Evolutionary conservation across 768 basidiomycete species (phyloP), one percentile per base, ranked within the genome.

Genomic region (Daedaleopsis nitida): DNA sequence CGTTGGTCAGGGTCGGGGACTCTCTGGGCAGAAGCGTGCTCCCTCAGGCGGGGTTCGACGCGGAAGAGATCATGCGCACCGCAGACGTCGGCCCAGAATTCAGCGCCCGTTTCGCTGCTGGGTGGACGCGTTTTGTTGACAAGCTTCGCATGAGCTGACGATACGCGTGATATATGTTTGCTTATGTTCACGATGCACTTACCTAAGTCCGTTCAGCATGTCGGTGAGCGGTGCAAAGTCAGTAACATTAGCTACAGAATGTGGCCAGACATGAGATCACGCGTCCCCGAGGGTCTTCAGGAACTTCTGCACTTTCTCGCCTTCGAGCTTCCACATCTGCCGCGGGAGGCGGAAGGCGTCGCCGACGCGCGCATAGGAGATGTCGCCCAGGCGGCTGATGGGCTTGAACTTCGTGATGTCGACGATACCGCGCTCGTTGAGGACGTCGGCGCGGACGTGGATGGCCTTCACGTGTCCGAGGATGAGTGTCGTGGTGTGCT

Each of bases 1-100:
- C 88, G 8, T 70, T 89, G 14, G 78, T 93, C 51, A 83, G 85
- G 76, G 86, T 86, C 37, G 62, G 62, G 14, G 58, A 64, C 24
- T 59, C 62, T 24, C 54, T 64, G 24, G 62, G 62, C 12, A 12
- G n/a, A 10, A 45, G 54, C 19, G 23, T 53, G 47, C 21, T 55
- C 17, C 45, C 59, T 12, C 23, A 21, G 10, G 38, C 35, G 3
- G 51, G 51, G 14, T 38, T 52, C n/a, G 32, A 38, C 34, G 51
- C 16, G 9, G 37, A n/a, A 13, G 17, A 6, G 10, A 27, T 55
- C 12, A 7, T 55, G 5, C 10, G 42, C 9, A 35, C n/a, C 17
- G 51, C 32, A 16, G n/a, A 19, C 27, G 51, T 17, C 27, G 27
- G 27, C 27, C 27, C 27, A 32, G 27, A 32, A 3, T 32, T 32